Percentiles rank a stretch among this genome's conserved stretches.
phyloP scores from a whole-genome alignment of 2,329 filamentous ascomycete species.

The Thermochaetoides dissita region DNA sequence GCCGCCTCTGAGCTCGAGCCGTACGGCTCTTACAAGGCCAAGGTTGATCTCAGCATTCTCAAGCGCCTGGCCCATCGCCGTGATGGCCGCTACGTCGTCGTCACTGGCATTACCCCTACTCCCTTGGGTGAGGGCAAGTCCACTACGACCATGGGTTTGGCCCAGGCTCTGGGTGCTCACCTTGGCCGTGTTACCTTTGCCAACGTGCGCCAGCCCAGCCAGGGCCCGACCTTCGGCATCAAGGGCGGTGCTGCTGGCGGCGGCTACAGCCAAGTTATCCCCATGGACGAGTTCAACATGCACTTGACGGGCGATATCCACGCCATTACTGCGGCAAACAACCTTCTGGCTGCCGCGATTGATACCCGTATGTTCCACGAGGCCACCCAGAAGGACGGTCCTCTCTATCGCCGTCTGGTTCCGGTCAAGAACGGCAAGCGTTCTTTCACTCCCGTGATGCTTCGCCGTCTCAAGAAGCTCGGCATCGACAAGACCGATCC shows the following conservation, averaged over 20 bases:
- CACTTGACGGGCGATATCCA: slow-evolving; percentile 97
- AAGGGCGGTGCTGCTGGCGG: slow-evolving; percentile 95
- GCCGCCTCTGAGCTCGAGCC: slow-evolving; percentile 80
- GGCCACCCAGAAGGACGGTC: slow-evolving; percentile 78
- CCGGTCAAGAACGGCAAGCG: slow-evolving; percentile 82
- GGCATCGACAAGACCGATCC: slow-evolving; percentile 93
- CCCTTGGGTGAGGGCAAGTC: slow-evolving; percentile 96
- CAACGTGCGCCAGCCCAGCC: slow-evolving; percentile 92
- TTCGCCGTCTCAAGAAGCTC: slow-evolving; percentile 84
- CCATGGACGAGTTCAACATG: slow-evolving; percentile 99
- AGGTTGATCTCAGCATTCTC: slow-evolving; percentile 72
- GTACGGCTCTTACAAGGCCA: slow-evolving; percentile 90
- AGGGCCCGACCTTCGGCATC: slow-evolving; percentile 96
- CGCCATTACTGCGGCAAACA: slow-evolving; percentile 93
- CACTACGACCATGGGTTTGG: slow-evolving; percentile 90
- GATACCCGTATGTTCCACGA: slow-evolving; percentile 99
- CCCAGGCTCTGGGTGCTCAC: slow-evolving; percentile 82
- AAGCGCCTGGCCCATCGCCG: slow-evolving; percentile 74
- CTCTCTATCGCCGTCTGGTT: slow-evolving; percentile 77
- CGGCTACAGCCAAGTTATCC: slow-evolving; percentile 97
- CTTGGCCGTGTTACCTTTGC: slow-evolving; percentile 80
- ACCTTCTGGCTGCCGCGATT: slow-evolving; percentile 87
- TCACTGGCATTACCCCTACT: slow-evolving; percentile 92
- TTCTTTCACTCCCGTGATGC: slow-evolving; percentile 78
- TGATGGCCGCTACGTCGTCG: slow-evolving; percentile 81